A percentile compares a stretch with the other conserved stretches of the same genome.
These are phyloP conservation scores for Peronosclerospora sorghi DNA, from an alignment of 352 stramenopile genomes.

Conservation along the genomic window DNA sequence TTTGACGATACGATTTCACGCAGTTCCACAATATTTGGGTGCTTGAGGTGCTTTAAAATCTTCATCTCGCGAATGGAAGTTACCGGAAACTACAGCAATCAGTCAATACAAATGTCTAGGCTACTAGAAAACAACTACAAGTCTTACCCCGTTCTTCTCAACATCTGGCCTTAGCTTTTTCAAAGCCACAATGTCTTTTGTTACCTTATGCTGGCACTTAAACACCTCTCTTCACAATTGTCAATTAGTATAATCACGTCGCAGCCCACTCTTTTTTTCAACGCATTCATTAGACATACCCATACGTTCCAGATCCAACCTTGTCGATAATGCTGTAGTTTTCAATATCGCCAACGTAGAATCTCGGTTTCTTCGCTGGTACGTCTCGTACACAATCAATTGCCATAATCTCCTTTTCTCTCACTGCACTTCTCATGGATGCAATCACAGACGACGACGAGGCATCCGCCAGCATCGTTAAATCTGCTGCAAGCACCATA, in stretches of 20 bases:
- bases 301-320: constrained; percentile 76
- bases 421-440: constrained; percentile 56
- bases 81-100: constrained; percentile 74
- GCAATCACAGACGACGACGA: constrained; percentile 52
- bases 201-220: constrained; percentile 81
- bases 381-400: constrained; percentile 28
- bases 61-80: constrained; percentile 97
- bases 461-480: constrained; percentile 7
- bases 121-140: neutral
- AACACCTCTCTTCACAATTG: constrained; percentile 59
- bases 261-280: neutral
- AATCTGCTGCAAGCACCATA: neutral
- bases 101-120: neutral
- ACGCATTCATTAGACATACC: constrained; percentile 28
- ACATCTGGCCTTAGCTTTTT: constrained; percentile 80
- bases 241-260: constrained; percentile 1
- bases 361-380: constrained; percentile 37
- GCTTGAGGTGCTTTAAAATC: constrained; percentile 92
- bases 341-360: constrained; percentile 78
- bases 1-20: constrained; percentile 90
- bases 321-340: constrained; percentile 86
- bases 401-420: constrained; percentile 61
- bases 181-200: constrained; percentile 77
- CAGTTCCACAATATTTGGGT: constrained; percentile 92
- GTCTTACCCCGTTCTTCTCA: constrained; percentile 75